Base-by-base conservation (phyloP, 495 filamentous ascomycete genomes). In the Parathielavia appendiculata region DNA sequence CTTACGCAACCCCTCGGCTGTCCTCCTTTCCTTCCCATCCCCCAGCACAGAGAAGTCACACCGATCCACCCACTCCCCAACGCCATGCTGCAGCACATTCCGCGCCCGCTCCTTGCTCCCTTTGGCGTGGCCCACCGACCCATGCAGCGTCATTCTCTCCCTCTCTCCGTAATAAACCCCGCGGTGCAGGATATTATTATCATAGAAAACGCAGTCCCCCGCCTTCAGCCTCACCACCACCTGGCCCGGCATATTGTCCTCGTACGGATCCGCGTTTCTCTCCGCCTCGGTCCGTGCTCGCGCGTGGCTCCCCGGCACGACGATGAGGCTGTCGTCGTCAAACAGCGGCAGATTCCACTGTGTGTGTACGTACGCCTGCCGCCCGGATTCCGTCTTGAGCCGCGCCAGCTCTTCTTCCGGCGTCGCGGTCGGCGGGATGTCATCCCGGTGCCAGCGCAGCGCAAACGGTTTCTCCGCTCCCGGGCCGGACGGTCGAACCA, bases 111-210 rank as follows among this genome's bases (percentile, higher is more conserved):
- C 73, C 59, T 70, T 62, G 20, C 79, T 80, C 6, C 71, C 81
- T 7, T 59, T 71, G 44, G 78, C 80, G 69, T 83, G 73, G 11
- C 89, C 89, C 41, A 95, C 76, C 65, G 85, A 86, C n/a, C 89
- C 90, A 76, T 95, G 89, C 72, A 92, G 64, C 64, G 89, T 95
- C 74, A 88, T 74, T 58, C 90, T 71, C 69, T 87, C 84, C 64
- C 74, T 79, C n/a, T 57, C 63, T 0, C 66, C 72, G 5, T 76
- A 72, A 65, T 95, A 95, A n/a, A 86, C 81, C 0, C 88, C 90
- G 1, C 89, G 78, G 56, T 95, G 90, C 67, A 92, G 59, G 52
- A 95, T 92, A 72, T 95, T 92, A 60, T 90, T 92, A 71, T 95
- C 82, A 67, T 95, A 92, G 65, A 95, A 95, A 38, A 88, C 86